Evolutionary conservation across 1,139 yeast species (phyloP), one percentile per base, ranked within the genome.

Genomic region (Geotrichum citri-aurantii): DNA sequence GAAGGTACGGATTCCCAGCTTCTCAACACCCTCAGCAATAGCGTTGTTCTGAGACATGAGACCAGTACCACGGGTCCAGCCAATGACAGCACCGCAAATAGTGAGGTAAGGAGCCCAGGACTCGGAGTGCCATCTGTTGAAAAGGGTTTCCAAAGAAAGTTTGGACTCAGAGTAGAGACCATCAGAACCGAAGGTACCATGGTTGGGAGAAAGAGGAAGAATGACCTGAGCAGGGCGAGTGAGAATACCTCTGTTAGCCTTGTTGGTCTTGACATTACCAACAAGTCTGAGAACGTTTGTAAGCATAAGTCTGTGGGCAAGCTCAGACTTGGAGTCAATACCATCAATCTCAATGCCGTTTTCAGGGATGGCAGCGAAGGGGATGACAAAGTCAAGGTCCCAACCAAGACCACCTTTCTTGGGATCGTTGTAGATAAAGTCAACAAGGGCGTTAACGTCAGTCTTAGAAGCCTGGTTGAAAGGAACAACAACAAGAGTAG

Each of bases 21-120:
- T 85, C 78, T 93, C 99, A 72, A 93, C 89, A 68, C 97, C 97
- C 78, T 92, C 97, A 62, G 99, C 97, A 74, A 93, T 90, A 73
- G 91, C 87, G 79, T 93, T 93, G 81, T 93, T 93, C 68, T 87
- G 97, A 71, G 92, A 82, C 99, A 93, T 93, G 73, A 93, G 85
- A 73, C 99, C 99, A 64, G 99, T 93, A 77, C 99, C 99, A 83
- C 99, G 90, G 64, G 99, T 93, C 99, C 99, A 93, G 73, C 99
- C 99, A 75, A 93, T 93, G 66, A 93, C 83, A 57, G 98, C 97
- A 81, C 99, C 99, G 77, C 98, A 92, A 64, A 93, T 81, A 63
- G 98, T 93, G 77, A 93, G 85, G 79, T 89, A 95, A 66, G 88
- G 80, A 58, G 86, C 86, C 99, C 99, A 93, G 63, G 92, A 89